phyloP scores from a whole-genome alignment of 225 moss, liverwort and hornwort genomes.

The Physcomitrellopsis africana region DNA sequence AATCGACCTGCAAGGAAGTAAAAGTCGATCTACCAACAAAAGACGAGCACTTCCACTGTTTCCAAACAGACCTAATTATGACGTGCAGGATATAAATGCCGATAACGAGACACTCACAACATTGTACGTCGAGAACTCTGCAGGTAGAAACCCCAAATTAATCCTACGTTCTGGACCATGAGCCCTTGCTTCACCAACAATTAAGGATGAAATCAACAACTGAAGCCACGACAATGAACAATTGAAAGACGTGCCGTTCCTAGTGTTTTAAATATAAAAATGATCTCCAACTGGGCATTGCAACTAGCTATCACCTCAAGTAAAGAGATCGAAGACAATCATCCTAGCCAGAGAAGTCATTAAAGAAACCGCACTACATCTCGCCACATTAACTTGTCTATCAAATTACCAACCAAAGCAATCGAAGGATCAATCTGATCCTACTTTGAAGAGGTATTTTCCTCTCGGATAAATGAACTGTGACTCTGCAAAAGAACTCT shows the following conservation, averaged over 20 bases:
- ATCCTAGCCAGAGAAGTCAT: conserved; percentile 1
- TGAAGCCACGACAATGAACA: conserved; percentile 28
- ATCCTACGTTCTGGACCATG: neutral
- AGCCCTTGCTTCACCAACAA: conserved; percentile 19
- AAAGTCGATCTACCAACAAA: too few species aligned
- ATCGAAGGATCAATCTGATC: conserved; percentile 37
- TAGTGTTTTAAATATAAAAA: conserved; percentile 27
- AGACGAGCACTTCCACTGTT: too few species aligned
- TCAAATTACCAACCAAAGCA: conserved; percentile 37
- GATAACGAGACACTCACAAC: too few species aligned
- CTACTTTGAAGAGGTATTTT: conserved; percentile 58
- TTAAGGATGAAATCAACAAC: conserved; percentile 29
- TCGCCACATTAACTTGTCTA: conserved; percentile 36
- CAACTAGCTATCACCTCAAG: conserved; percentile 46
- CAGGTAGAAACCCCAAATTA: too few species aligned
- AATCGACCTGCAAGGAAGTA: too few species aligned
- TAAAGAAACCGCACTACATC: conserved; percentile 35
- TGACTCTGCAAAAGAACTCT: conserved; percentile 50
- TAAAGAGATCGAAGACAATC: conserved; percentile 49
- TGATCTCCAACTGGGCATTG: conserved; percentile 50
- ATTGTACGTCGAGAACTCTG: too few species aligned
- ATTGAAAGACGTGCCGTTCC: conserved; percentile 17
- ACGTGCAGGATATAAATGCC: too few species aligned
- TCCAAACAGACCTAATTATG: too few species aligned
- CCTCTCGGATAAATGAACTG: conserved; percentile 61